Conservation (phyloP, 2,329 filamentous ascomycete genomes). For the Parafenestella ontariensis region DNA sequence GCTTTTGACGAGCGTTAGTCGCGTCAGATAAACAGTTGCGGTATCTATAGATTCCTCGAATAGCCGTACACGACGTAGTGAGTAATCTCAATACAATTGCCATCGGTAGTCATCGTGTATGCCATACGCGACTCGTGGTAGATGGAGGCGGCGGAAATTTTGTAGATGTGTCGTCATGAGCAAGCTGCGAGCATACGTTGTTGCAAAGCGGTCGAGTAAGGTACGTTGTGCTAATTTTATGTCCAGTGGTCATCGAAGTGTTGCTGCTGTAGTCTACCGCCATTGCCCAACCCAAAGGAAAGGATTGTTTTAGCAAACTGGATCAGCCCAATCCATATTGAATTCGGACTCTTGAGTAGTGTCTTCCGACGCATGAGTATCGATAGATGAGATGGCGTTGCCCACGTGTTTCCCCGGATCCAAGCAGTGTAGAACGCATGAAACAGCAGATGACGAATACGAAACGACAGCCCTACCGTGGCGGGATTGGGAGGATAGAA, state of each 20-base stretch:
- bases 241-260: neutral
- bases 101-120: neutral
- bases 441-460: conserved; percentile 5
- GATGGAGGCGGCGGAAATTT: neutral
- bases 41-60: neutral
- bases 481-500: conserved; percentile 4
- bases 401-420: conserved; percentile 3
- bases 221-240: neutral
- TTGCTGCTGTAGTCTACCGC: neutral
- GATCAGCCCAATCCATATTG: neutral
- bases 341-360: neutral
- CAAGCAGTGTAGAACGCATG: conserved; percentile 8
- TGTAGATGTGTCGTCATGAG: no score
- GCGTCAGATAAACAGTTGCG: neutral
- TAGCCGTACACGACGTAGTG: neutral
- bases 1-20: neutral
- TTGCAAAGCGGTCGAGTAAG: no score
- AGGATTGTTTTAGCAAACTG: neutral
- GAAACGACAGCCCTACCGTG: conserved; percentile 1
- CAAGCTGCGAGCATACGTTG: no score
- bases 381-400: neutral
- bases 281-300: neutral
- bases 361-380: conserved; percentile 3
- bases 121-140: neutral
- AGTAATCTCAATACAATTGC: neutral